Conservation (phyloP, 108 stramenopile species). For the Cyclotella kingstonii region DNA sequence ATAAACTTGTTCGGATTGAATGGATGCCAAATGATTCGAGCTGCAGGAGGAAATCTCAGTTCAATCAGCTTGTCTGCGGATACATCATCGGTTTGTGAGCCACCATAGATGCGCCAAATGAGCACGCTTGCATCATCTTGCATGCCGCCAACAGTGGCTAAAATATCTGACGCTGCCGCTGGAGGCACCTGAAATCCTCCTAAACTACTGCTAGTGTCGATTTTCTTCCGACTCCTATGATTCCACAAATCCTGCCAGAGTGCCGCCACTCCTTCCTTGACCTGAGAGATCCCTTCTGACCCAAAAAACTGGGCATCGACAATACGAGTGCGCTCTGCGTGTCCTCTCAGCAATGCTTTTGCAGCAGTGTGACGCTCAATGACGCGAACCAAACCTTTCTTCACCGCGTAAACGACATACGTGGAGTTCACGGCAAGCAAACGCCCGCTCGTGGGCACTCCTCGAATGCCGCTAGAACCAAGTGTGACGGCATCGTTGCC, state of each 20-base stretch:
- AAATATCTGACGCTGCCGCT: slow-evolving; percentile 27
- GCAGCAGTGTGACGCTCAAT: slow-evolving; percentile 59
- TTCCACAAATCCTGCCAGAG: slow-evolving; percentile 9
- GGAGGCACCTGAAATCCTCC: slow-evolving; percentile 46
- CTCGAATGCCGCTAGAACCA: background rate
- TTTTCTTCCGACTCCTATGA: slow-evolving; percentile 2
- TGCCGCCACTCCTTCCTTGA: slow-evolving; percentile 10
- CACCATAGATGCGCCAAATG: slow-evolving; percentile 38
- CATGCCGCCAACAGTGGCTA: slow-evolving; percentile 34
- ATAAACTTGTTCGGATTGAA: slow-evolving; percentile 78
- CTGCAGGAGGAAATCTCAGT: slow-evolving; percentile 12
- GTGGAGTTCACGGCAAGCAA: slow-evolving; percentile 66
- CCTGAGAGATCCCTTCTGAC: slow-evolving; percentile 1
- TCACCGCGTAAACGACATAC: slow-evolving; percentile 81
- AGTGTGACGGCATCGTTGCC: slow-evolving; percentile 12
- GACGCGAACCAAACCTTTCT: slow-evolving; percentile 82
- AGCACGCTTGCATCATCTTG: slow-evolving; percentile 34
- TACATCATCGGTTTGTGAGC: slow-evolving; percentile 33
- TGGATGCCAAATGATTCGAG: slow-evolving; percentile 73
- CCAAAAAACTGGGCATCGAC: slow-evolving; percentile 45
- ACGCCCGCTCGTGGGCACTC: slow-evolving; percentile 24
- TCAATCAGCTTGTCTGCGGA: slow-evolving; percentile 62
- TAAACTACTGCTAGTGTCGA: slow-evolving; percentile 42
- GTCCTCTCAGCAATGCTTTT: slow-evolving; percentile 66
- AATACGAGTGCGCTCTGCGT: slow-evolving; percentile 24